These are phyloP conservation scores for Citrus trifoliata DNA, from an alignment of 345 rosid species.

Conservation along the genomic window DNA sequence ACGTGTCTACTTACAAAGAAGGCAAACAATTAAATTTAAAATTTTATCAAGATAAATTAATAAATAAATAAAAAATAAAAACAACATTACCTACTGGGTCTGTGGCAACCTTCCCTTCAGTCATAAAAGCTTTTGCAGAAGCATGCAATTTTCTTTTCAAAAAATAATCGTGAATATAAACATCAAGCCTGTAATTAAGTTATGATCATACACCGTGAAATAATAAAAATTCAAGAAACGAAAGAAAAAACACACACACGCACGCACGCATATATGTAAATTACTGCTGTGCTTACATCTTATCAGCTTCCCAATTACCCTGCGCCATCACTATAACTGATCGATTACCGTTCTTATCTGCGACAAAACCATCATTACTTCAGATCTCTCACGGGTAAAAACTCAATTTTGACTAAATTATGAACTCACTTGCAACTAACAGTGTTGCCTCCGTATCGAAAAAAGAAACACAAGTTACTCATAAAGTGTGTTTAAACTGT, in stretches of 20 bases:
- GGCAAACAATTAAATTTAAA: neutral
- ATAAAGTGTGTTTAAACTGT: neutral
- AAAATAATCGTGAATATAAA: slow-evolving; percentile 69
- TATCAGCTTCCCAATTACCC: slow-evolving; percentile 73
- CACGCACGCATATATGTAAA: too few species aligned
- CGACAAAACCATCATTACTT: slow-evolving; percentile 1
- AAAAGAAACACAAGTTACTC: neutral
- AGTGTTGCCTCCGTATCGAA: neutral
- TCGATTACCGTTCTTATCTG: slow-evolving; percentile 10
- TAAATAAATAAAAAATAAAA: neutral
- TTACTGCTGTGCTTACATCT: slow-evolving; percentile 35
- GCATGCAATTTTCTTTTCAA: slow-evolving; percentile 62
- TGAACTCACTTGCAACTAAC: neutral
- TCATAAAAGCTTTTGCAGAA: slow-evolving; percentile 69
- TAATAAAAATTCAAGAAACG: neutral
- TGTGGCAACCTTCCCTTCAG: slow-evolving; percentile 65
- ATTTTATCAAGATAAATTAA: neutral
- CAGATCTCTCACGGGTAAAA: slow-evolving; percentile 11
- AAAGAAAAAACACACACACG: neutral
- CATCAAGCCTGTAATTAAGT: slow-evolving; percentile 52
- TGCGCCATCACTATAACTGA: slow-evolving; percentile 37
- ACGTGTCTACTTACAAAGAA: neutral
- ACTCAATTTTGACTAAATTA: neutral
- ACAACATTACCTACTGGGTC: slow-evolving; percentile 63
- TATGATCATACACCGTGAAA: neutral